A percentile compares a stretch with the other conserved stretches of the same genome.
Conservation (phyloP, 2,329 filamentous ascomycete genomes). For the Cladophialophora bantiana region DNA sequence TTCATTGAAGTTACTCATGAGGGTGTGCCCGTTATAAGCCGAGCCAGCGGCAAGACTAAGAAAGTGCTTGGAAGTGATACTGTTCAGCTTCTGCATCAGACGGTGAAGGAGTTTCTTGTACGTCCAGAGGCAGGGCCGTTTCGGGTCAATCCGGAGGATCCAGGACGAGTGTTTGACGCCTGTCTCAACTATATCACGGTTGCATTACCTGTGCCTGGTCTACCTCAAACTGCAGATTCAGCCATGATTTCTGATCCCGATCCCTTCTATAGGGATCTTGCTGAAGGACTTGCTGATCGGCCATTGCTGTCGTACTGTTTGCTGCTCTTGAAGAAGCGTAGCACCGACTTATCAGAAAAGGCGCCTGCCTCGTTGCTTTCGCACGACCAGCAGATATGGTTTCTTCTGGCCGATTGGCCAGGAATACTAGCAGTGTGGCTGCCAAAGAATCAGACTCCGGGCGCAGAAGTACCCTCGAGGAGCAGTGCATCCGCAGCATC, state of each 20-base stretch:
- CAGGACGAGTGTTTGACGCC: constrained; percentile 1
- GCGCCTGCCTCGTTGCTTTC: background rate
- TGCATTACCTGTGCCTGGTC: background rate
- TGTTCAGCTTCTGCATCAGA: background rate
- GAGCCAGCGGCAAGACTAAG: background rate
- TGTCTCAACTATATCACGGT: constrained; percentile 2
- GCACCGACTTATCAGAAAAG: background rate
- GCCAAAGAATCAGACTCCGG: background rate
- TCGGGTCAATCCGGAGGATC: background rate
- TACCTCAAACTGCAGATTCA: background rate
- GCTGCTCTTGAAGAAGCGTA: constrained; percentile 2
- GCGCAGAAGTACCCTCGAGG: background rate
- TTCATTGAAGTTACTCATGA: constrained; percentile 4
- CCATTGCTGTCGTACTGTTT: constrained; percentile 1
- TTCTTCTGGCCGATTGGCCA: background rate
- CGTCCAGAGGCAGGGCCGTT: constrained; percentile 1
- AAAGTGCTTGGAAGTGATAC: constrained; percentile 2
- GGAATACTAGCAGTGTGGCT: background rate
- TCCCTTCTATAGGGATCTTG: background rate
- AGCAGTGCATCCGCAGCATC: background rate
- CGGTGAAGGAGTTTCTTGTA: constrained; percentile 1
- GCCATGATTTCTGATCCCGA: background rate
- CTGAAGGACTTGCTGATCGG: constrained; percentile 1
- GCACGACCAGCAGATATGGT: background rate
- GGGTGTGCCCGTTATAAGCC: background rate